Base-by-base conservation (phyloP, 1,284 basidiomycete genomes). In the Puccinia novopanici region DNA sequence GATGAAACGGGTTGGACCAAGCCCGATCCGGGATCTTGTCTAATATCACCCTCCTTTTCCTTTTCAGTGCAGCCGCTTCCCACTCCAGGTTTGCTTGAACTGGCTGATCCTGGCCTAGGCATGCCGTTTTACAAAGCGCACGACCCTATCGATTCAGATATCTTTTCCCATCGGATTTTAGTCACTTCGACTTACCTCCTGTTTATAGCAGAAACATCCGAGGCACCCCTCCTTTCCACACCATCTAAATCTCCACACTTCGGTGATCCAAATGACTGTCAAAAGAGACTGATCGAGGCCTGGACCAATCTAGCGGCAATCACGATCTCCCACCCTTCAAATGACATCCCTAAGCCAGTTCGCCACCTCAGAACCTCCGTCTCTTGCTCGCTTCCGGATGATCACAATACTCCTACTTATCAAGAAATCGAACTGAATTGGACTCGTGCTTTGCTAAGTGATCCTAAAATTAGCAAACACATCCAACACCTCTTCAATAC, bases 81-180 rank as follows among this genome's bases (percentile, higher is more conserved):
- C 50, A 73, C 71, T 12, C 71, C 71, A 24, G 71, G 71, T 40
- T 37, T 73, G 22, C 54, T 73, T 0, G 71, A 55, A 22, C 71
- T 73, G 54, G 71, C 71, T 19, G 71, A 73, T 27, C 71, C 71
- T 24, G 71, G 71, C 42, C 54, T 73, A 5, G 71, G 54, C 34
- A 73, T 57, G 54, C 71, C 71, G 0, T 73, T 73, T 27, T 73
- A 73, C 54, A 73, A 73, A 19, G 52, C 71, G 10, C 75, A 55
- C 37, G 61, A 68, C 42, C 75, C 59, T 2, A 55, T 68, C 75
- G 63, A 77, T 40, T 45, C 75, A 30, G 70, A 72, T 27, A 50
- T 80, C n/a, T 73, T 80, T n/a, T 80, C 57, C 1, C 77, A 80
- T 73, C 55, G 70, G 22, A 72, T 73, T 50, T 52, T 80, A 0